phyloP scores from a whole-genome alignment of 2,329 filamentous ascomycete genomes.

The Akanthomyces lecanii region DNA sequence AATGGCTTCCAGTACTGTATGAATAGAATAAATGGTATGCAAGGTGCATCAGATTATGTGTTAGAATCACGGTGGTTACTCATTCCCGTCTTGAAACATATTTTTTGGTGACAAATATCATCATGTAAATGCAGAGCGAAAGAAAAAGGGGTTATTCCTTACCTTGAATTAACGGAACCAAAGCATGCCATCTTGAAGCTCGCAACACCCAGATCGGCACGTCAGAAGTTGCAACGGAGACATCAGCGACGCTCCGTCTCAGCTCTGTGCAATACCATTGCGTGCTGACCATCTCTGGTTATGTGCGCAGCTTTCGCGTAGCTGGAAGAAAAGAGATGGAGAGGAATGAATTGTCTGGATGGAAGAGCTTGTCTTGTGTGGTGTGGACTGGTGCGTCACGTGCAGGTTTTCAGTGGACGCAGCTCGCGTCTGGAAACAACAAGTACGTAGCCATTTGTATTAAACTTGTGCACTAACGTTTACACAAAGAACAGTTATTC shows the following conservation, averaged over 20 bases:
- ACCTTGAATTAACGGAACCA: neutral
- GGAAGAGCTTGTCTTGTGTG: neutral
- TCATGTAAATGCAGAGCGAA: slow-evolving; percentile 15
- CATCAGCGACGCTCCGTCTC: too few species aligned
- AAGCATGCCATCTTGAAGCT: neutral
- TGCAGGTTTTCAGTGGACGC: neutral
- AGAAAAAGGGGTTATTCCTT: neutral
- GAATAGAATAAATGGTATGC: neutral
- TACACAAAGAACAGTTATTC: too few species aligned
- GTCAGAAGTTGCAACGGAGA: neutral
- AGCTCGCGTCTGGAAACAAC: too few species aligned
- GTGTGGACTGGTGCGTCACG: neutral
- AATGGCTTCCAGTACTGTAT: neutral
- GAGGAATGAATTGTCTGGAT: neutral
- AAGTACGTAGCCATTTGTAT: too few species aligned
- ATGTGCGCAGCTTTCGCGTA: too few species aligned
- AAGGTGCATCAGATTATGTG: slow-evolving; percentile 8
- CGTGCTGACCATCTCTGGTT: too few species aligned
- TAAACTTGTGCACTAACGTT: too few species aligned
- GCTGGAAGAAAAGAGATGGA: neutral
- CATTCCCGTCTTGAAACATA: slow-evolving; percentile 40
- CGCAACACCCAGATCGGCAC: neutral
- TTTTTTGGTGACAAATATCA: slow-evolving; percentile 22
- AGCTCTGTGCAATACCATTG: too few species aligned
- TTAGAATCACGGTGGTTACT: slow-evolving; percentile 31